phyloP scores from a whole-genome alignment of 2,329 filamentous ascomycete species.

The Septoria linicola region DNA sequence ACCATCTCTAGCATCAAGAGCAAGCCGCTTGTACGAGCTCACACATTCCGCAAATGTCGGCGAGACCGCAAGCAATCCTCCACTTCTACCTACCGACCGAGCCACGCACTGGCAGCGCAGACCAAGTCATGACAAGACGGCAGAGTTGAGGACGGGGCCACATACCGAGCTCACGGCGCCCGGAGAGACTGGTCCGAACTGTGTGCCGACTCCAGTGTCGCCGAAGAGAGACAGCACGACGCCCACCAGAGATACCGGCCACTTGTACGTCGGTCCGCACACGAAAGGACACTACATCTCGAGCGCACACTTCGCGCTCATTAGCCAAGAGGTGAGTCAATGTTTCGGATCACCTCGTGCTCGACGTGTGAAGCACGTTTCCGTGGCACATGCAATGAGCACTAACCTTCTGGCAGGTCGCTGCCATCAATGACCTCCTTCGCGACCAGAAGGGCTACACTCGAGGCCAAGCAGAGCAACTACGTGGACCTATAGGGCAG shows the following conservation, averaged over 20 bases:
- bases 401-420: conserved; percentile 13
- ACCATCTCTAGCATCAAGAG: conserved; percentile 22
- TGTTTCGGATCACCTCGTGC: neutral
- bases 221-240: conserved; percentile 17
- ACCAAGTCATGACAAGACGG: too few species aligned
- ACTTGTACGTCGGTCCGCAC: conserved; percentile 27
- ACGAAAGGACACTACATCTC: conserved; percentile 28
- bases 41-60: conserved; percentile 16
- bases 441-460: conserved; percentile 16
- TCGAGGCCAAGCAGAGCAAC: conserved; percentile 9
- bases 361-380: too few species aligned
- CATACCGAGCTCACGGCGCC: neutral
- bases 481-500: conserved; percentile 21
- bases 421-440: conserved; percentile 26
- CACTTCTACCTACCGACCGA: neutral
- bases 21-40: conserved; percentile 24
- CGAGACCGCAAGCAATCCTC: neutral
- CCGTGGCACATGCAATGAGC: too few species aligned
- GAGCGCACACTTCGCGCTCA: conserved; percentile 25
- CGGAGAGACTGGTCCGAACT: neutral
- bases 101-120: conserved; percentile 1
- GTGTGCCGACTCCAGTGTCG: conserved; percentile 9
- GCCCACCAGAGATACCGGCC: conserved; percentile 23
- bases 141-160: neutral
- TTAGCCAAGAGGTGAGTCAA: conserved; percentile 21